Percentiles rank a stretch among this genome's conserved stretches.
These are phyloP conservation scores for Coemansia sp. DNA, from an alignment of 192 early-diverging fungal species.

Conservation along the genomic window DNA sequence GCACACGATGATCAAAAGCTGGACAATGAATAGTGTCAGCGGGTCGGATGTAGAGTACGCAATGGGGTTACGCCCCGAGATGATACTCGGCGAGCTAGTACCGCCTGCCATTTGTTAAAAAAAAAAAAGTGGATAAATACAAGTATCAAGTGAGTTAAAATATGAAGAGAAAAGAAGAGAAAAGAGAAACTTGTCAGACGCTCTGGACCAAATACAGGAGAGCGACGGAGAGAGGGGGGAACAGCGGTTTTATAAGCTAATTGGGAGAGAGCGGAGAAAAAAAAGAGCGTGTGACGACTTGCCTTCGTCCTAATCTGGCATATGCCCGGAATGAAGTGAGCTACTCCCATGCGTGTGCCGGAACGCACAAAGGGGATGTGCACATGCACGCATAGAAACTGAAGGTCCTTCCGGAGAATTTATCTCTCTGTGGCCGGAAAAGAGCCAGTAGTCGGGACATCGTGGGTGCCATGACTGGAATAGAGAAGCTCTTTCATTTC, in stretches of 20 bases:
- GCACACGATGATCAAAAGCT: conserved; percentile 67
- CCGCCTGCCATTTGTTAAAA: conserved; percentile 33
- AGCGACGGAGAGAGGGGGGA: background rate
- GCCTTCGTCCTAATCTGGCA: no score
- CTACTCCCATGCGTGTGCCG: background rate
- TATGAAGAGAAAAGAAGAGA: background rate
- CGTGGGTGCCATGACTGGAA: conserved; percentile 11
- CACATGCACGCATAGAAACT: background rate
- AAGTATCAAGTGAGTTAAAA: background rate
- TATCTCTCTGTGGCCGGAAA: background rate
- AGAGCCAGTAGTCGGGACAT: background rate
- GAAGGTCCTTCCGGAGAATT: background rate
- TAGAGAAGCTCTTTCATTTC: background rate
- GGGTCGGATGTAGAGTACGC: conserved; percentile 58
- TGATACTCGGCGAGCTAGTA: conserved; percentile 44
- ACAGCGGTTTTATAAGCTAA: background rate
- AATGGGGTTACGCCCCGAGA: conserved; percentile 70
- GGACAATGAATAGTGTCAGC: conserved; percentile 78
- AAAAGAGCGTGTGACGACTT: background rate
- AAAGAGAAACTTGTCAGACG: conserved; percentile 4
- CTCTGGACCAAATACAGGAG: background rate
- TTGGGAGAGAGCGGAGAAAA: background rate
- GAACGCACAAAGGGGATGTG: background rate
- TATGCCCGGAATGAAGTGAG: background rate
- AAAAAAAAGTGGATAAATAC: background rate